Conservation (phyloP, 1,284 basidiomycete species). For the Papiliotrema terrestris region DNA sequence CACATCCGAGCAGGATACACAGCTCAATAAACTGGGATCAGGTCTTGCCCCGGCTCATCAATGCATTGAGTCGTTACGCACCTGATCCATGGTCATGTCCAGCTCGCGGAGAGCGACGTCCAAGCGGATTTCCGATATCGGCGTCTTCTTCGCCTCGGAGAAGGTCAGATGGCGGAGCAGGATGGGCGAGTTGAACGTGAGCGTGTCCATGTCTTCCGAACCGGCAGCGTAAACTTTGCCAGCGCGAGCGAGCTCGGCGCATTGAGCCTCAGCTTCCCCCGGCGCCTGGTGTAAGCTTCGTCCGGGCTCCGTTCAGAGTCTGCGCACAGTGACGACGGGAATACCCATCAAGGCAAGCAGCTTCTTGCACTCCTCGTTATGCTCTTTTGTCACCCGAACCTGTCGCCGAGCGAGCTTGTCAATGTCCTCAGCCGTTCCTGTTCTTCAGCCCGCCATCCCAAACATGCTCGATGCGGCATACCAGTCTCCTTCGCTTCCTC, state of each 20-base stretch:
- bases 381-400: constrained; percentile 91
- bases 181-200: constrained; percentile 90
- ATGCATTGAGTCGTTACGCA: constrained; percentile 33
- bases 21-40: constrained; percentile 82
- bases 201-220: constrained; percentile 99
- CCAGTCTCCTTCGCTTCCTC: constrained; percentile 96
- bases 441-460: background rate
- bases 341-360: constrained; percentile 95
- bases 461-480: constrained; percentile 22
- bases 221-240: constrained; percentile 97
- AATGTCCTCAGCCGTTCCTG: constrained; percentile 82
- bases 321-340: constrained; percentile 77
- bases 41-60: background rate
- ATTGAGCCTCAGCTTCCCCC: constrained; percentile 97
- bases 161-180: constrained; percentile 95
- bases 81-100: constrained; percentile 86
- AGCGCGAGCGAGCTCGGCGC: constrained; percentile 91
- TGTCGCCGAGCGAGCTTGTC: constrained; percentile 87
- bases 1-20: constrained; percentile 94
- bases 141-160: constrained; percentile 96
- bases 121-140: constrained; percentile 91
- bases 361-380: constrained; percentile 91
- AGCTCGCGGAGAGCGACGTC: constrained; percentile 80
- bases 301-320: background rate
- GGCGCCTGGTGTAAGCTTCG: constrained; percentile 67